Evolutionary conservation across 2,329 filamentous ascomycete genomes (phyloP).

Genomic region (Myrmaecium sp.): DNA sequence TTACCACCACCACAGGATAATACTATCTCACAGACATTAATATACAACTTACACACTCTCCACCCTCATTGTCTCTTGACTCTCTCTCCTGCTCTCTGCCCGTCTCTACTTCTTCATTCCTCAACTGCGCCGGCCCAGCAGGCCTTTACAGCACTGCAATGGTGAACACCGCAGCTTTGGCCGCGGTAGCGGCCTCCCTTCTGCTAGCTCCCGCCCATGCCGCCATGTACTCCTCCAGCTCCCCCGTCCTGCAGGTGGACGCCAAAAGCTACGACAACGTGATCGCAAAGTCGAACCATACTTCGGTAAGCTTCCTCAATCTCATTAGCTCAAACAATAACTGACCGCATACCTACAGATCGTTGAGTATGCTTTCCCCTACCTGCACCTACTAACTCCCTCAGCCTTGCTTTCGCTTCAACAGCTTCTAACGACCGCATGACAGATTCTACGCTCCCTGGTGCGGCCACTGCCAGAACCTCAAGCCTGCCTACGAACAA

Average conservation of each 20-base stretch:
- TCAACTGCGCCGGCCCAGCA: constrained; percentile 1
- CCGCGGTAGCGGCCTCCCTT: constrained; percentile 42
- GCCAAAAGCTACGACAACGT: constrained; percentile 63
- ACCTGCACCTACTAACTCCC: constrained; percentile 1
- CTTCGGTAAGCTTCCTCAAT: constrained; percentile 47
- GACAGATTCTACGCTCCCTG: constrained; percentile 90
- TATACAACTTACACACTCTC: too few species aligned
- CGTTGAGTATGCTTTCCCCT: constrained; percentile 11
- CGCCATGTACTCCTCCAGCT: constrained; percentile 70
- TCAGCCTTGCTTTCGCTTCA: constrained; percentile 20
- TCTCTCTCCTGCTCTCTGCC: constrained; percentile 2
- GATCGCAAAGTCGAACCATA: constrained; percentile 80
- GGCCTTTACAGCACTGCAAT: constrained; percentile 9
- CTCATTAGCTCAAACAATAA: constrained; percentile 2
- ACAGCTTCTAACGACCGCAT: too few species aligned
- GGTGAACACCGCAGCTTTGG: constrained; percentile 19
- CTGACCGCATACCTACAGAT: constrained; percentile 9
- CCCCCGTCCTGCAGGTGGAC: constrained; percentile 70
- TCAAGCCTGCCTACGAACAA: constrained; percentile 92
- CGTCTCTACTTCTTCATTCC: constrained; percentile 1
- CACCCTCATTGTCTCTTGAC: background rate
- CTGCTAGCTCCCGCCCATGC: constrained; percentile 48
- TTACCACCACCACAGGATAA: background rate
- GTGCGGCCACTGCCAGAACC: constrained; percentile 93
- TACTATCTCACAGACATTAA: too few species aligned